Base-by-base conservation (phyloP, 345 rosid genomes). In the Gossypium sturtianum region DNA sequence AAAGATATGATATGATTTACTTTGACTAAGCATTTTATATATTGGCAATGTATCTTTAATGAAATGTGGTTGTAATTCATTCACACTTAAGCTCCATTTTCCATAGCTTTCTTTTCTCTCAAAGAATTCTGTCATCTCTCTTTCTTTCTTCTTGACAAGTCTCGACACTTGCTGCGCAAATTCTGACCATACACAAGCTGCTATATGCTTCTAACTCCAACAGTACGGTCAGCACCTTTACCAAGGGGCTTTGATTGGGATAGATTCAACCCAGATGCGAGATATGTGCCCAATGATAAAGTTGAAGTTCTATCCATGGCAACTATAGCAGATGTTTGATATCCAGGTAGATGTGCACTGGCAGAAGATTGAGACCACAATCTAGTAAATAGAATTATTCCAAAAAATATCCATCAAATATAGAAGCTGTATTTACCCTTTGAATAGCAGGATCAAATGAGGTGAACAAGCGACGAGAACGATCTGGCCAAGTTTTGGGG, bases 401-500 rank as follows among this genome's bases (percentile, higher is more conserved):
- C 20, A 64, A 59, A 53, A 68, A 19, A 41, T 17, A 74, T 23
- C 13, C 44, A 41, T 47, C 22, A 11, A 13, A 12, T 74, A 48
- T 29, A 70, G 11, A 77, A 74, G 71, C 57, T 57, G 60, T 76
- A 77, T 86, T 72, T 90, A 93, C 99, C 91, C 99, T 94, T 79
- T 93, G 99, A 81, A 95, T 95, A 78, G 82, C 99, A 80, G 94
- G 92, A 85, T 95, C 99, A 83, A 95, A 93, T 74, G 92, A 93
- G 70, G 86, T 83, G 87, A 93, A 93, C 77, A 95, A 85, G 75
- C 94, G 97, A 56, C 94, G 93, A n/a, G 99, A 91, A 65, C 98
- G 94, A 75, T 93, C 98, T 47, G 98, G 98, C 99, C 99, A 95
- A 23, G 99, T 95, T 81, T 91, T 95, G 74, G 97, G 84, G 84